Conservation (phyloP, 345 rosid species). For the Aquilaria yunnanensis region DNA sequence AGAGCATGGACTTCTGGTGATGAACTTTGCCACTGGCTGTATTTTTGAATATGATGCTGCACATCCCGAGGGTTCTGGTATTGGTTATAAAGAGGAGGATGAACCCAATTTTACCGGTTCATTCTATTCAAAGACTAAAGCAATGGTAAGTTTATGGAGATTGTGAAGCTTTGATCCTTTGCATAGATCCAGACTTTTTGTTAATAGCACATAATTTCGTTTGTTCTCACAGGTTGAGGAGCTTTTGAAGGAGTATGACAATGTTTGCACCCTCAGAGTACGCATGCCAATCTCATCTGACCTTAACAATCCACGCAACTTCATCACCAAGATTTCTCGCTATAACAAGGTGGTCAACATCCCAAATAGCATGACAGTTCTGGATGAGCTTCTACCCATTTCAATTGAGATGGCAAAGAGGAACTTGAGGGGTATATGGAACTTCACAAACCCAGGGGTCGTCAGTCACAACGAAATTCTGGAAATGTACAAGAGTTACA, state of each 20-base stretch:
- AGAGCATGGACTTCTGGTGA: conserved; percentile 64
- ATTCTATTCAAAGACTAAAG: conserved; percentile 83
- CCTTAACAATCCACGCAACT: conserved; percentile 79
- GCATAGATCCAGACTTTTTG: not conserved
- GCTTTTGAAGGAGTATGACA: conserved; percentile 78
- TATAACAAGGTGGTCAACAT: conserved; percentile 89
- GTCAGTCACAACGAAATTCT: conserved; percentile 90
- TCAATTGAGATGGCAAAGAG: conserved; percentile 92
- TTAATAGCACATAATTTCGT: not conserved
- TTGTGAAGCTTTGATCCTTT: not conserved
- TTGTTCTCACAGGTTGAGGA: conserved; percentile 64
- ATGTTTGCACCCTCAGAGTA: conserved; percentile 88
- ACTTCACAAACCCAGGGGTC: conserved; percentile 90
- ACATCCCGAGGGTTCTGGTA: conserved; percentile 80
- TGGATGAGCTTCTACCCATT: conserved; percentile 81
- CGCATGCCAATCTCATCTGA: conserved; percentile 95
- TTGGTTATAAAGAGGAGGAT: conserved; percentile 79
- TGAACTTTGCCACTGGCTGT: conserved; percentile 89
- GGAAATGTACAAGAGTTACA: conserved; percentile 89
- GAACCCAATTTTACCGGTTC: conserved; percentile 77
- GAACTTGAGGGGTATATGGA: conserved; percentile 81
- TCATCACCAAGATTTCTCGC: conserved; percentile 88
- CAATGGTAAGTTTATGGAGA: conserved; percentile 42
- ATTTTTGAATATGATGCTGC: conserved; percentile 82
- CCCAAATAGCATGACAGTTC: conserved; percentile 87